Evolutionary conservation across 352 stramenopile species (phyloP), one percentile per base, ranked within the genome.

Genomic region (Plasmopara halstedii): DNA sequence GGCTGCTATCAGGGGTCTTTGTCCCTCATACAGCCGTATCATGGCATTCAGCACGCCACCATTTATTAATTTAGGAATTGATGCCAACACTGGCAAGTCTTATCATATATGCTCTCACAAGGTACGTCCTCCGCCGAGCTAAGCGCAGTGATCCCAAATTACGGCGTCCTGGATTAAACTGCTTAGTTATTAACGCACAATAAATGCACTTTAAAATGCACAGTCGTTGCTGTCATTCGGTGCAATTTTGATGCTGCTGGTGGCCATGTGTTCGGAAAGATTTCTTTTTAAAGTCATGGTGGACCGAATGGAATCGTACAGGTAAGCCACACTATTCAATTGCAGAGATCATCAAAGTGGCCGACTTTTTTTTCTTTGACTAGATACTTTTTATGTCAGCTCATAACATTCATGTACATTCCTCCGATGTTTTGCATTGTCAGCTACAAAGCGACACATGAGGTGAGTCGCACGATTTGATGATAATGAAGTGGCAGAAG

Each of bases 261-360:
- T 88, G 31, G 60, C 72, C 33, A 91, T 91, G 76, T 71, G 73
- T 20, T 80, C 76, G 6, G 83, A 94, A 69, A 64, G 83, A 19
- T 83, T 94, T 50, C 68, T 88, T 44, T 94, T 94, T 51, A 94
- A 94, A 53, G 56, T 87, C 39, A 85, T 94, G 78, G 66, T 94
- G 32, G 83, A 94, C 39, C 80, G 80, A 36, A 94, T 94, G 83
- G 73, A 89, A 50, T 91, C 80, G 42, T 94, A 94, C 58, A 76
- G 80, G 78, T 92, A 40, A 13, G 63, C 36, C 20, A 11, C 8
- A 10, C 14, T 45, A 20, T 31, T 15, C 11, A 11, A 15, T 36
- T 14, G 2, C 32, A 35, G 6, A 14, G 10, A 10, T 53, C 13
- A 7, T 46, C 15, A n/a, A 38, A 45, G n/a, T 27, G 19, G 18